Evolutionary conservation across 345 rosid species (phyloP), one percentile per base, ranked within the genome.

Genomic region (Nasturtium officinale): DNA sequence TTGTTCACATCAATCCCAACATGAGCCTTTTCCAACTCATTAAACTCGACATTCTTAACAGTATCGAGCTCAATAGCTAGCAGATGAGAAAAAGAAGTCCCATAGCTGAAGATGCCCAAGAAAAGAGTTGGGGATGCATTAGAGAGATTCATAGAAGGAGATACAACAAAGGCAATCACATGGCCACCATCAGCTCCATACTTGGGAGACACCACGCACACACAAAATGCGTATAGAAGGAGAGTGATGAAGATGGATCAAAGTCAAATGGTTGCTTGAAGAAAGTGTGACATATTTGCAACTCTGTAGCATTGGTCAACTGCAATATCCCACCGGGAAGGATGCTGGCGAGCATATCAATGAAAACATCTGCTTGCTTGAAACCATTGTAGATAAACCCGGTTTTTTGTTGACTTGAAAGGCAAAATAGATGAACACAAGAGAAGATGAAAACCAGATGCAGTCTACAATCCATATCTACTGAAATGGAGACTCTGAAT

Each of bases 11-110:
- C 63, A 16, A 75, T 51, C 21, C 89, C 88, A n/a, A 90, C 91
- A 69, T 85, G 96, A 51, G 84, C 75, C 25, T 26, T 47, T 0
- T 69, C 33, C 12, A 62, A 2, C 18, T 86, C 86, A 0, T 67
- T 7, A 33, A 82, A 76, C 29, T 81, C 89, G 5, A 23, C 26
- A 48, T 62, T 73, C 3, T 15, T 5, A 6, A 83, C 79, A 0
- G 90, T 76, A 72, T 88, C 90, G 7, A 87, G 78, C 80, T 88
- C 91, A 20, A 88, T 77, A 2, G 85, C 87, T 18, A 88, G 32
- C 11, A 90, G 76, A 35, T 74, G 89, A 71, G 85, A 82, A 47
- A 78, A 33, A 12, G 63, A 52, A 2, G 63, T 33, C 1, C 82
- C 82, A 25, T 72, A 2, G 54, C 71, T 88, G 47, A 88, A 84